Base-by-base conservation (phyloP, 768 basidiomycete genomes). In the Lactarius vividus region DNA sequence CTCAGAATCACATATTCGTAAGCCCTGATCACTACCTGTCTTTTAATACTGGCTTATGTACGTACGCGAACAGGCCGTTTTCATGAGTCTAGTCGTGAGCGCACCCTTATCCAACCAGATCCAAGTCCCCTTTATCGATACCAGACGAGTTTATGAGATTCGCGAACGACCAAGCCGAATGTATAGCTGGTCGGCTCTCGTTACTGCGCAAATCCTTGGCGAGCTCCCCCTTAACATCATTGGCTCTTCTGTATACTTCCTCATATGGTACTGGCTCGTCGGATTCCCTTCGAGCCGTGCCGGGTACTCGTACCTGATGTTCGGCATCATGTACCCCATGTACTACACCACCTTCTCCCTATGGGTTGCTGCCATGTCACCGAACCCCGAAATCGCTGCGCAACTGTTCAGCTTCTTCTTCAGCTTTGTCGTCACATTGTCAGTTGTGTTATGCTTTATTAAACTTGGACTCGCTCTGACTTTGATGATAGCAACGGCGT, bases 261-360 rank as follows among this genome's bases (percentile, higher is more conserved):
- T 79, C 54, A 80, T 79, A 72, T 85, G 81, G 82, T 84, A 79
- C 70, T 83, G 79, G 79, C 75, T 79, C 9, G 78, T 82, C 58
- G 80, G 79, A 4, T 78, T 76, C 68, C 71, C 73, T 6, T 70
- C 73, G 18, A 71, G 74, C 57, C 77, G 80, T 35, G 79, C 75
- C 0, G 80, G 77, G 2, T 82, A 75, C 71, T 75, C 78, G 13
- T 81, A 78, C 70, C 72, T 83, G 20, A 58, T 78, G 52, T 70
- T 75, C 40, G 74, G 74, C 29, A 62, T 84, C 54, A 62, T 74
- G 13, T 80, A 77, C 69, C 80, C 82, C 49, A 40, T 81, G 15
- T 84, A 82, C 72, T 81, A 75, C 71, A 76, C 77, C 23, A 80
- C 82, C 2, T 72, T 83, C 60, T 78, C 71, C 1, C 75, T 76